These are phyloP conservation scores for Amniculicola lignicola DNA, from an alignment of 495 filamentous ascomycete genomes.

Conservation along the genomic window DNA sequence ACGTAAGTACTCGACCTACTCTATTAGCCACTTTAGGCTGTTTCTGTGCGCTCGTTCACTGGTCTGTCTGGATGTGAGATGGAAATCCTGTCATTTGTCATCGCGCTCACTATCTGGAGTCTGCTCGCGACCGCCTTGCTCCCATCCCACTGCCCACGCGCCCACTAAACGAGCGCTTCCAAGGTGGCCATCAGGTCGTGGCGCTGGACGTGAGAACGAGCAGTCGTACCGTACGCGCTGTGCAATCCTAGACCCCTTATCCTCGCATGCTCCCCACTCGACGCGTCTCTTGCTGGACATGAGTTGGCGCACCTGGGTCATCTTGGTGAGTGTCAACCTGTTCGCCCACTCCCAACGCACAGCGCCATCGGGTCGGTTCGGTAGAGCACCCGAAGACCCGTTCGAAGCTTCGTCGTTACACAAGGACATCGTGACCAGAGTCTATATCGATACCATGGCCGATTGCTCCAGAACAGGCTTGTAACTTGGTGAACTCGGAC, in stretches of 20 bases:
- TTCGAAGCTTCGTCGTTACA: conserved; percentile 12
- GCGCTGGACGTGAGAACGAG: not conserved
- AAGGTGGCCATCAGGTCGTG: not conserved
- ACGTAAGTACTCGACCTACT: conserved; percentile 19
- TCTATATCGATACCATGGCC: conserved; percentile 14
- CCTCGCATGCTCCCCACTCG: not conserved
- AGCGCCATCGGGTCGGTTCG: conserved; percentile 17
- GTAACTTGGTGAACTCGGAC: too few species aligned
- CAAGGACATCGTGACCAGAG: conserved; percentile 15
- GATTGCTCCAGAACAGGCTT: conserved; percentile 6
- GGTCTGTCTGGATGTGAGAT: conserved; percentile 22
- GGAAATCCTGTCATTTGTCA: not conserved
- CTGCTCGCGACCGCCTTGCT: not conserved
- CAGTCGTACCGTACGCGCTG: not conserved
- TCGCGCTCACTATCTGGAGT: not conserved
- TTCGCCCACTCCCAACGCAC: conserved; percentile 3
- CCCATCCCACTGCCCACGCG: not conserved
- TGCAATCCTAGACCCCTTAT: not conserved
- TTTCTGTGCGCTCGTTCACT: conserved; percentile 1
- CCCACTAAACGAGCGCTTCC: not conserved
- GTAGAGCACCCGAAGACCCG: conserved; percentile 23
- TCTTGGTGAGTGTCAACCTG: not conserved
- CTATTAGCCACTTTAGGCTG: conserved; percentile 36
- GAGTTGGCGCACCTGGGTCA: not conserved
- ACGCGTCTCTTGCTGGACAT: not conserved